These are phyloP conservation scores for Calonectria pseudoreteaudii DNA, from an alignment of 2,329 filamentous ascomycete species.

Conservation along the genomic window DNA sequence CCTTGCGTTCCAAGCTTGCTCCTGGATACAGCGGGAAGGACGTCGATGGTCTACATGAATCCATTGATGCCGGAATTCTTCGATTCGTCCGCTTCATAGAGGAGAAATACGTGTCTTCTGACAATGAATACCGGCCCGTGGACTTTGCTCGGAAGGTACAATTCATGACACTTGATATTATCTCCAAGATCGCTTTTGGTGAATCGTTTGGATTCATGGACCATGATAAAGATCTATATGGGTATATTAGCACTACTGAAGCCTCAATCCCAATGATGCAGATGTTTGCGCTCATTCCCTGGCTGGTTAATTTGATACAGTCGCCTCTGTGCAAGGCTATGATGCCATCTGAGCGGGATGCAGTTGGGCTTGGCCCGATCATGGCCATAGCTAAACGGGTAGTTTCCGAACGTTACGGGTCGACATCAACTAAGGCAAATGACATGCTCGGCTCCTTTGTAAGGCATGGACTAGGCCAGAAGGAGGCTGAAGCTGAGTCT, in stretches of 20 bases:
- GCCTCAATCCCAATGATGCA: constrained; percentile 14
- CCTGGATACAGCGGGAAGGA: constrained; percentile 21
- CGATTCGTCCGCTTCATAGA: constrained; percentile 11
- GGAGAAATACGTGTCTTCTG: constrained; percentile 15
- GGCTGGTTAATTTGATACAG: constrained; percentile 18
- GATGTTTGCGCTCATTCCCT: constrained; percentile 20
- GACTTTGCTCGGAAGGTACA: constrained; percentile 19
- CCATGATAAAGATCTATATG: constrained; percentile 9
- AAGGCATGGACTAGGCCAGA: constrained; percentile 12
- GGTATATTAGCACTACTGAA: constrained; percentile 12
- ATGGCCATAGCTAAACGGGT: constrained; percentile 19
- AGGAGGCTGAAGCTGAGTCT: constrained; percentile 20
- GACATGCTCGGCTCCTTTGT: constrained; percentile 25
- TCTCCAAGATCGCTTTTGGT: constrained; percentile 19
- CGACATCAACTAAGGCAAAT: background rate
- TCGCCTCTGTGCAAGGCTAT: constrained; percentile 21
- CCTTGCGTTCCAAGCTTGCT: constrained; percentile 15
- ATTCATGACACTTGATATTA: constrained; percentile 21
- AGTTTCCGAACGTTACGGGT: constrained; percentile 8
- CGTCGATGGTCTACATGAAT: constrained; percentile 8
- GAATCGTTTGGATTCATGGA: constrained; percentile 21
- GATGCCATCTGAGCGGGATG: constrained; percentile 20
- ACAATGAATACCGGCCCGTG: background rate
- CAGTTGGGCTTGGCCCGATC: constrained; percentile 21
- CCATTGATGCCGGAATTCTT: constrained; percentile 6